Base-by-base conservation (phyloP, 2,329 filamentous ascomycete genomes). In the Xylaria polymorpha region DNA sequence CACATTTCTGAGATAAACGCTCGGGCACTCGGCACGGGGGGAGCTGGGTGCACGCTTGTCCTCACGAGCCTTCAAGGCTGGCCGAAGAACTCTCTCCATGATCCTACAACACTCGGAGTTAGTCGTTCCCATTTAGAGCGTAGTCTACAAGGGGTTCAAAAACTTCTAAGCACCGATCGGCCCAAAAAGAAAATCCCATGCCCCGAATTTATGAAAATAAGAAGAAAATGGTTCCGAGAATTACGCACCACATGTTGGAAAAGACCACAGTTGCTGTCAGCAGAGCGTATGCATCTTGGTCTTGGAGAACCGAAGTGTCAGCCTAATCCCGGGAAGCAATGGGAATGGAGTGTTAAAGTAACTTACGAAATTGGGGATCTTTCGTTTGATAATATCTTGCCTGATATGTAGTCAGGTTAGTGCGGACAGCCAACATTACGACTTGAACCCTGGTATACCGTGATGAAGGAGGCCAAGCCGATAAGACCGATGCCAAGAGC, bases 351-450 rank as follows among this genome's bases (percentile, higher is more conserved):
- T 14, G 3, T 7, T 37, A 39, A 8, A 9, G 35, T 8, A 22
- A 90, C 78, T 97, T 93, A 80, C 97, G 94, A 79, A 97, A 97
- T 1, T 88, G 84, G 0, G 94, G 93, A 72, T 97, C 90, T 77
- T 94, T 93, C 18, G 94, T 88, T 71, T 92, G 89, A 77, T 94
- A 92, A 80, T 97, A 97, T 79, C 83, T 83, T 3, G 79, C 75
- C 83, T 85, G 56, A 9, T 12, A 50, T 37, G 10, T 35, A 32
- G 5, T 55, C 44, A 59, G n/a, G 64, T 76, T 53, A 76, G 69
- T 53, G 68, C 20, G 15, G 18, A 59, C 20, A 56, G 18, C n/a
- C 25, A 61, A 20, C 8, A 14, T 37, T n/a, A 10, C 15, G 1
- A 22, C 12, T 9, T 10, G 37, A 14, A 8, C 59, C 50, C 75